A percentile compares a stretch with the other conserved stretches of the same genome.
phyloP scores from a whole-genome alignment of 2,329 filamentous ascomycete species.

The Aspergillus sp. region DNA sequence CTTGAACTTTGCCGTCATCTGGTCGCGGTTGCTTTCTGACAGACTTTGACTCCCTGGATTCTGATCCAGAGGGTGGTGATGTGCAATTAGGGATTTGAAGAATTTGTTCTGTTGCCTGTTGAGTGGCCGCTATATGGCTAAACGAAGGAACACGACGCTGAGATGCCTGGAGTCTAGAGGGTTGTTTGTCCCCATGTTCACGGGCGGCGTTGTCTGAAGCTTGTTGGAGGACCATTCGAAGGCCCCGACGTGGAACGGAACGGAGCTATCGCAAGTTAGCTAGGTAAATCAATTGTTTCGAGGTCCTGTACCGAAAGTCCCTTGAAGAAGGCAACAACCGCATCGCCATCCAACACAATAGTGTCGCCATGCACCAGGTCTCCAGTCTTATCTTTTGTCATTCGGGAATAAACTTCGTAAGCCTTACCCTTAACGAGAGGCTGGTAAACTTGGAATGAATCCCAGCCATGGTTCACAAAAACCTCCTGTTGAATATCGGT shows the following conservation, averaged over 20 bases:
- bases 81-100: no score
- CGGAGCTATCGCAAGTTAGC: conserved; percentile 15
- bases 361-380: not conserved
- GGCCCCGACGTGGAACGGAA: conserved; percentile 21
- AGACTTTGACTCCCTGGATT: not conserved
- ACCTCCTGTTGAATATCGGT: conserved; percentile 16
- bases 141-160: not conserved
- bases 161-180: conserved; percentile 3
- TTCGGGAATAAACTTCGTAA: conserved; percentile 6
- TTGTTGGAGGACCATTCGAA: conserved; percentile 11
- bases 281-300: not conserved
- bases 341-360: not conserved
- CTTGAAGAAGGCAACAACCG: conserved; percentile 20
- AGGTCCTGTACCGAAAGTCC: conserved; percentile 16
- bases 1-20: not conserved
- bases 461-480: conserved; percentile 19
- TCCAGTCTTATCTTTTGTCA: not conserved
- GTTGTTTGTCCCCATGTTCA: conserved; percentile 12
- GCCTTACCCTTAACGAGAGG: conserved; percentile 16
- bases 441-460: conserved; percentile 14
- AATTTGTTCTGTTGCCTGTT: not conserved
- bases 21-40: not conserved
- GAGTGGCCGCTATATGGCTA: not conserved
- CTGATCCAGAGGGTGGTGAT: not conserved
- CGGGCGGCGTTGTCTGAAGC: conserved; percentile 11